Evolutionary conservation across 768 basidiomycete species (phyloP).

Genomic region (Leccinum pellstonianum): DNA sequence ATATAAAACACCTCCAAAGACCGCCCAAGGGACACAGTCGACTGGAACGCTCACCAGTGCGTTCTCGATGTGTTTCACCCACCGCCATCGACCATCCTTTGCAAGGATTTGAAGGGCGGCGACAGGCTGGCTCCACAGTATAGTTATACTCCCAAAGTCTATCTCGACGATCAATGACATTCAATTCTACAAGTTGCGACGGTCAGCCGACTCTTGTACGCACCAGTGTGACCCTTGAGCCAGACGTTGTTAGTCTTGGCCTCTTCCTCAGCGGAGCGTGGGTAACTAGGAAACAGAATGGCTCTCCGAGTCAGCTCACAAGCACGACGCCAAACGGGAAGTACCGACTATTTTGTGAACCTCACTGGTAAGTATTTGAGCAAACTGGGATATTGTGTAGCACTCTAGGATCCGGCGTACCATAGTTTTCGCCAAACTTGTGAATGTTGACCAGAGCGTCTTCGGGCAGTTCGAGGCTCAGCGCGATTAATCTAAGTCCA

Average conservation of each 20-base stretch:
- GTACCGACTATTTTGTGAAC: not conserved
- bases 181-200: not conserved
- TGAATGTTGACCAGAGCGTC: not conserved
- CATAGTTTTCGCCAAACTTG: not conserved
- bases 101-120: not conserved
- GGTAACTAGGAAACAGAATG: not conserved
- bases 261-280: not conserved
- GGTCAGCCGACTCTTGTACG: not conserved
- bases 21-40: rapidly evolving
- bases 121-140: not conserved
- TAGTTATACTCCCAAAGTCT: not conserved
- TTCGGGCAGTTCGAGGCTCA: not conserved
- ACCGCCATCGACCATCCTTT: not conserved
- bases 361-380: not conserved
- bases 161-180: not conserved
- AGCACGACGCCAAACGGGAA: not conserved
- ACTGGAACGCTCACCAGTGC: not conserved
- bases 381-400: not conserved
- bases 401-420: not conserved
- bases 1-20: not conserved
- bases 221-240: not conserved
- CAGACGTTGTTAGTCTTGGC: not conserved
- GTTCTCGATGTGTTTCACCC: not conserved
- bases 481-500: not conserved
- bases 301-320: not conserved